Base-by-base conservation (phyloP, 345 rosid genomes). In the Rhodamnia argentea region DNA sequence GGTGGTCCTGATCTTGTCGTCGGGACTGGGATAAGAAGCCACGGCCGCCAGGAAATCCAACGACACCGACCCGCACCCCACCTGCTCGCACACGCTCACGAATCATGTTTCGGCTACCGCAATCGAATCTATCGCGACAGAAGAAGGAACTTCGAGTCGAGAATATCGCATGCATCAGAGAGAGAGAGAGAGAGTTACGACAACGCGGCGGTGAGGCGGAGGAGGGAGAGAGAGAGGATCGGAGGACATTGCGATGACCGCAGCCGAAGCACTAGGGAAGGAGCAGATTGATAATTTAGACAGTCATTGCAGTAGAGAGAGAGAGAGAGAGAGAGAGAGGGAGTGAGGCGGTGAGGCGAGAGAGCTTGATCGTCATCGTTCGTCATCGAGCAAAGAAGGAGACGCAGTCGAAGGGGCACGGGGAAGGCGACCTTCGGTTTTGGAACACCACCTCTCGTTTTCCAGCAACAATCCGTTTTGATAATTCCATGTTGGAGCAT, bases 1-100 rank as follows among this genome's bases (percentile, higher is more conserved):
- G 37, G 97, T 96, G 90, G 93, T 97, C 86, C 99, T 90, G 90
- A 95, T 96, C 93, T 97, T 96, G 59, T 97, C 98, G 40, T 97
- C 99, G 5, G 98, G 98, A 40, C 93, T 92, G 70, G 99, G 98
- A 89, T 86, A 96, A 86, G 96, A 87, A 89, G 94, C 93, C 59
- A 97, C 98, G 1, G 97, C 91, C 6, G 97, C 99, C 88, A 97
- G 86, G 88, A 92, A 94, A 92, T 97, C 99, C 40, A 94, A 90
- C 52, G 87, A 40, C 60, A 87, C 88, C 37, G 86, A 89, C 75
- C 99, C 99, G 42, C 93, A 92, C 12, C 97, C 98, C 56, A 97
- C 90, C 99, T 97, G 96, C 85, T 52, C 76, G 37, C 81, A 76
- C 53, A 50, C 86, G 23, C 55, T 59, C 81, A 20, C 55, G 51